Base-by-base conservation (phyloP, 192 early-diverging fungal species). In the Coemansia sp. region DNA sequence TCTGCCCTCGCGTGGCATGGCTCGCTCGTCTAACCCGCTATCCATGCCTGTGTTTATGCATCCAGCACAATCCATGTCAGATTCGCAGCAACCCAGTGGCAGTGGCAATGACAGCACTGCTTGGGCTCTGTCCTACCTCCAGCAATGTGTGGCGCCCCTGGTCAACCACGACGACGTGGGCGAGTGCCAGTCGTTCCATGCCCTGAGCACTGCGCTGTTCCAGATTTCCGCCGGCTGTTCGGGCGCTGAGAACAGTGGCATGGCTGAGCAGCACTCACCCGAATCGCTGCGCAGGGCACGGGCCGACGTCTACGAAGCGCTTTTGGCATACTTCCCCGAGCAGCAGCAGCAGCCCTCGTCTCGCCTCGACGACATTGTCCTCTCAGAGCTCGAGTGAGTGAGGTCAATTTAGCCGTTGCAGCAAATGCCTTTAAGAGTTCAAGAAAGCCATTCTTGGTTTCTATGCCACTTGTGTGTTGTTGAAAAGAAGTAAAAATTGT, bases 61-160 rank as follows among this genome's bases (percentile, higher is more conserved):
- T 11, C 45, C 38, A 38, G 25, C 62, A 23, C 26, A 34, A 3
- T 33, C 59, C 6, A 39, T 61, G 45, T 21, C 9, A 13, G 6
- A n/a, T 42, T 6, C 16, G 28, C 50, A 45, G 28, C 65, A 48
- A 18, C 52, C 52, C 28, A 55, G 21, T 26, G n/a, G 48, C 28
- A 42, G 6, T 9, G 39, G 16, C 18, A 43, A 14, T 35, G 59
- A 18, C n/a, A 35, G 25, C 26, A 69, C 84, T n/a, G 59, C 77
- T 3, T 63, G 60, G 31, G 93, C 95, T 1, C 83, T 98, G 10
- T 72, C 85, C 28, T 98, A 91, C 64, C 83, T 98, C 38, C 90
- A 93, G 67, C 87, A 77, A 6, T 72, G 88, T 5, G 74, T 98
- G 11, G 75, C 85, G 1, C 84, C 84, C 21, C 83, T 93, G 9